Percentiles rank a stretch among this genome's conserved stretches.
These are phyloP conservation scores for Coemansia sp. DNA, from an alignment of 192 early-diverging fungal genomes.

Conservation along the genomic window DNA sequence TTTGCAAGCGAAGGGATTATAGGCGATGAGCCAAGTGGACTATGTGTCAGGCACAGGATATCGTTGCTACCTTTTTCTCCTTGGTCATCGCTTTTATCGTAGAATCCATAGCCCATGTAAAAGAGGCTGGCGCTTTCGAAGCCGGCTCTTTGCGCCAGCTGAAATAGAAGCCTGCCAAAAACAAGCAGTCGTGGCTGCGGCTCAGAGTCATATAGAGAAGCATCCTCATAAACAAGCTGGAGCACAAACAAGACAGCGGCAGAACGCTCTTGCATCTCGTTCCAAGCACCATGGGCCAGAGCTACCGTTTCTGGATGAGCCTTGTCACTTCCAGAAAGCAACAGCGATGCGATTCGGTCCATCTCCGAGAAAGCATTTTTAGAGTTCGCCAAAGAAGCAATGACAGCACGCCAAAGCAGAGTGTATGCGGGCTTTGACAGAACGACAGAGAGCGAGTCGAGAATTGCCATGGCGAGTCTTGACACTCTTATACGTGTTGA, in stretches of 20 bases:
- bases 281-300: constrained; percentile 18
- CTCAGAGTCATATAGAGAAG: constrained; percentile 24
- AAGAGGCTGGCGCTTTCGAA: not conserved
- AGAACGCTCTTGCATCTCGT: constrained; percentile 32
- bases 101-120: constrained; percentile 9
- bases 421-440: constrained; percentile 18
- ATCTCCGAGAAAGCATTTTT: constrained; percentile 13
- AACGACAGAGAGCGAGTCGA: constrained; percentile 33
- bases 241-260: constrained; percentile 38
- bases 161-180: constrained; percentile 22
- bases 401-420: constrained; percentile 19
- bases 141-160: constrained; percentile 17
- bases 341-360: constrained; percentile 18
- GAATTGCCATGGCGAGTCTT: constrained; percentile 12
- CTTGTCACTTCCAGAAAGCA: constrained; percentile 22
- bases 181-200: constrained; percentile 12
- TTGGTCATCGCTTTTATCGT: not conserved
- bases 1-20: constrained; percentile 27
- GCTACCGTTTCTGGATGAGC: not conserved
- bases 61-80: no score
- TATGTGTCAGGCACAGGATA: not conserved
- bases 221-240: constrained; percentile 42
- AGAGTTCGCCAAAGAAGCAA: constrained; percentile 16
- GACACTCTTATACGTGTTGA: constrained; percentile 16
- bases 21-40: not conserved